Conservation (phyloP, 1,139 yeast species). For the Saccharomyces hybrid region DNA sequence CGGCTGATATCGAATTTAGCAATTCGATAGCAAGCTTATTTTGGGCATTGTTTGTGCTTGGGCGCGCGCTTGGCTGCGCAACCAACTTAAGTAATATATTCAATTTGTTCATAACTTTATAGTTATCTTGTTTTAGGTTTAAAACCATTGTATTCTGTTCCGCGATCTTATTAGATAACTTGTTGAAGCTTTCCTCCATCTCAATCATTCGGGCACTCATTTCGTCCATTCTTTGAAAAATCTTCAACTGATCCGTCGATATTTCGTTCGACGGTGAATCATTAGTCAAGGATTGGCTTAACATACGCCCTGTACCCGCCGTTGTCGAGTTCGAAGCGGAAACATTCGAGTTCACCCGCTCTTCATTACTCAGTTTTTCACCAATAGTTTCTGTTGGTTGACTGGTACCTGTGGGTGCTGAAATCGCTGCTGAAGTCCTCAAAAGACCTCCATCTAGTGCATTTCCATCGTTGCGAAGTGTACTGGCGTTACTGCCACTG, state of each 20-base stretch:
- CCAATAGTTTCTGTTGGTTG: not conserved
- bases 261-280: not conserved
- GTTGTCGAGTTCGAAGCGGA: not conserved
- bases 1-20: slow-evolving; percentile 26
- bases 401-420: not conserved
- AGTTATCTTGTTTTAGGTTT: slow-evolving; percentile 1
- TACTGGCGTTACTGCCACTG: not conserved
- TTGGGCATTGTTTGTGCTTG: slow-evolving; percentile 1
- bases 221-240: slow-evolving; percentile 30
- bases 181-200: slow-evolving; percentile 27
- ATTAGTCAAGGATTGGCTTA: not conserved
- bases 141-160: slow-evolving; percentile 12
- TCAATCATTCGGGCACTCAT: slow-evolving; percentile 25
- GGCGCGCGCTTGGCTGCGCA: slow-evolving; percentile 4
- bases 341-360: not conserved
- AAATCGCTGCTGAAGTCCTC: not conserved
- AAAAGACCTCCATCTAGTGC: not conserved
- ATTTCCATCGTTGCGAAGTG: not conserved
- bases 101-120: slow-evolving; percentile 1
- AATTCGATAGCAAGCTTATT: slow-evolving; percentile 21
- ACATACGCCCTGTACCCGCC: not conserved
- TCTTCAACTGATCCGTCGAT: slow-evolving; percentile 8
- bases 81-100: slow-evolving; percentile 5
- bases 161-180: slow-evolving; percentile 18
- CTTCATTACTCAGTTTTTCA: not conserved